A percentile compares a stretch with the other conserved stretches of the same genome.
Evolutionary conservation across 2,329 filamentous ascomycete species (phyloP).

Genomic region (Coniochaeta hoffmannii): DNA sequence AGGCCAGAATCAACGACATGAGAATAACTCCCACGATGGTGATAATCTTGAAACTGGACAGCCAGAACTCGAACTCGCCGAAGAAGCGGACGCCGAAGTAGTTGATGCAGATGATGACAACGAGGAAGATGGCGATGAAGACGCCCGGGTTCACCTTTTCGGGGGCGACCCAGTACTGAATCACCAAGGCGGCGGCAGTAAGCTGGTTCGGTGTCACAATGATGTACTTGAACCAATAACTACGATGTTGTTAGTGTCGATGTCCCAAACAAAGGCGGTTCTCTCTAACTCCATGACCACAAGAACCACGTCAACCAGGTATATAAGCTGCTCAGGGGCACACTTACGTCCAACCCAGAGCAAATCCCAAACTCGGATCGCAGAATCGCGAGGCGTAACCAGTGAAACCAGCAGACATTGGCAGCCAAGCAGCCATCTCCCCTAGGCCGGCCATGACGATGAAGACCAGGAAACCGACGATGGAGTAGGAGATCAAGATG

Average conservation of each 20-base stretch:
- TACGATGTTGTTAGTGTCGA: constrained; percentile 11
- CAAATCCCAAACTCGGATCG: constrained; percentile 74
- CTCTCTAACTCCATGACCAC: background rate
- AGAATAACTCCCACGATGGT: constrained; percentile 49
- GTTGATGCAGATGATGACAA: constrained; percentile 45
- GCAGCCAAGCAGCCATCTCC: constrained; percentile 80
- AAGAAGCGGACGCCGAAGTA: constrained; percentile 48
- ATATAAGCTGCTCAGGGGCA: background rate
- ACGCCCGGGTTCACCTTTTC: constrained; percentile 38
- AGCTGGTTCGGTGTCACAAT: constrained; percentile 81
- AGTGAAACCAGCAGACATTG: constrained; percentile 70
- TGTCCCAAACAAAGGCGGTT: background rate
- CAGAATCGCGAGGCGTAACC: constrained; percentile 74
- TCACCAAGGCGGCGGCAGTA: constrained; percentile 54
- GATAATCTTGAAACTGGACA: constrained; percentile 50
- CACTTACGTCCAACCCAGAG: constrained; percentile 61
- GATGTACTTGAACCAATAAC: constrained; percentile 71
- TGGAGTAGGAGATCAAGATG: constrained; percentile 63
- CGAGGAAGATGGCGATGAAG: constrained; percentile 49
- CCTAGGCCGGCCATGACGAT: constrained; percentile 75
- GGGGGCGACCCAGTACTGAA: constrained; percentile 56
- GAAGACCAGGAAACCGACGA: constrained; percentile 67
- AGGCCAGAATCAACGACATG: constrained; percentile 43
- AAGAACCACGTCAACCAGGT: background rate
- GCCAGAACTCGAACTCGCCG: constrained; percentile 53